Percentiles rank a stretch among this genome's conserved stretches.
Conservation (phyloP, 176 grass and related monocot genomes). For the Urochloa ruziziensis region DNA sequence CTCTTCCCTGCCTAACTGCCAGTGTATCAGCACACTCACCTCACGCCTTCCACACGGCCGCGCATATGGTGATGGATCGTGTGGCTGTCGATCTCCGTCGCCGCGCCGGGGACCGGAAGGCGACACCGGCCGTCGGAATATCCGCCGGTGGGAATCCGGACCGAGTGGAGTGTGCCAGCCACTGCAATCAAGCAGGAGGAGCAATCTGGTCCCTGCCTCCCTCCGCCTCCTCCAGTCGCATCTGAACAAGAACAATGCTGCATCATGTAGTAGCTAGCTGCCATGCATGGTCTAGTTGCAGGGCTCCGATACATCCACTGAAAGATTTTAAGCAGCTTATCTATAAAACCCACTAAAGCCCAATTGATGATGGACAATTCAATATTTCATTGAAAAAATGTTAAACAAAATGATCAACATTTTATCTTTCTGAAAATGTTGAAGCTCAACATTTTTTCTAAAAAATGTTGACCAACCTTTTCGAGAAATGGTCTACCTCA, state of each 20-base stretch:
- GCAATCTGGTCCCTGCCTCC: not conserved
- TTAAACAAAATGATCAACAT: too few species aligned
- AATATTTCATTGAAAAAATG: too few species aligned
- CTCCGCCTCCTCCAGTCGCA: not conserved
- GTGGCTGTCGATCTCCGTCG: constrained; percentile 27
- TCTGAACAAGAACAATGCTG: not conserved
- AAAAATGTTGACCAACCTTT: too few species aligned
- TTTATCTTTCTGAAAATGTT: too few species aligned
- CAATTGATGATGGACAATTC: too few species aligned
- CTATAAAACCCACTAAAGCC: too few species aligned
- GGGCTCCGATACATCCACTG: too few species aligned
- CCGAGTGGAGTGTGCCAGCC: not conserved
- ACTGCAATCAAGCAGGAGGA: not conserved
- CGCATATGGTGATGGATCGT: not conserved
- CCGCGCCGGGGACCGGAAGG: not conserved
- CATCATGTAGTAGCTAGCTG: not conserved
- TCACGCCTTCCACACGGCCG: not conserved
- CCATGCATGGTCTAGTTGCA: too few species aligned
- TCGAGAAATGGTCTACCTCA: too few species aligned
- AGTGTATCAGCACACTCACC: not conserved
- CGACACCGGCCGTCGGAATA: constrained; percentile 23
- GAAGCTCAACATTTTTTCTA: too few species aligned
- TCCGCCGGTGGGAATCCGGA: not conserved
- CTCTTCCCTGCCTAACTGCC: not conserved
- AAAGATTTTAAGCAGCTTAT: too few species aligned